Conservation (phyloP, 768 basidiomycete genomes). For the Suillus clintonianus region DNA sequence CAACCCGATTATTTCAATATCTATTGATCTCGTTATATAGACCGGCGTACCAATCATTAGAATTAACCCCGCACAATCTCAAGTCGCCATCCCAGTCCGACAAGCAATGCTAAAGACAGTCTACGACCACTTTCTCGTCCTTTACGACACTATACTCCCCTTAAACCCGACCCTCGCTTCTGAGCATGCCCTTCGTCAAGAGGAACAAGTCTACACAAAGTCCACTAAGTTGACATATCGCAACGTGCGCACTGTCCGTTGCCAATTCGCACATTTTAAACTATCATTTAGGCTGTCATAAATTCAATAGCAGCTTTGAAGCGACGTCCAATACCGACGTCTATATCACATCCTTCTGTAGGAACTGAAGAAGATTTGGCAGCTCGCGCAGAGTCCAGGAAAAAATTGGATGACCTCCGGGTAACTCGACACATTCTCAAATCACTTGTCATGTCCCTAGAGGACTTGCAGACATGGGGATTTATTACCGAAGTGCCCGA, state of each 20-base stretch:
- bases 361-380: slow-evolving; percentile 72
- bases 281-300: slow-evolving; percentile 47
- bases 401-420: slow-evolving; percentile 51
- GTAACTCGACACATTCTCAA: slow-evolving; percentile 57
- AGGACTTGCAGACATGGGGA: slow-evolving; percentile 64
- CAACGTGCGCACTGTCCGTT: slow-evolving; percentile 51
- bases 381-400: slow-evolving; percentile 55
- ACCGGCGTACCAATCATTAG: slow-evolving; percentile 65
- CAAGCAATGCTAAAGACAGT: slow-evolving; percentile 76
- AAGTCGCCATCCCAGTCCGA: slow-evolving; percentile 70
- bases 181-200: slow-evolving; percentile 81
- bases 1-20: background rate
- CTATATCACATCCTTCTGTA: slow-evolving; percentile 66
- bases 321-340: slow-evolving; percentile 54
- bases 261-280: slow-evolving; percentile 11
- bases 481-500: slow-evolving; percentile 72
- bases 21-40: slow-evolving; percentile 30
- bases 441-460: slow-evolving; percentile 57
- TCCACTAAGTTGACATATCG: slow-evolving; percentile 82
- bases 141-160: slow-evolving; percentile 62
- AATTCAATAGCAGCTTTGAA: slow-evolving; percentile 53
- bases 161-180: slow-evolving; percentile 62
- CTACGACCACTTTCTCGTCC: slow-evolving; percentile 67
- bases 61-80: slow-evolving; percentile 68
- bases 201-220: slow-evolving; percentile 74